Base-by-base conservation (phyloP, 495 filamentous ascomycete species). In the Aspergillus biplanus region DNA sequence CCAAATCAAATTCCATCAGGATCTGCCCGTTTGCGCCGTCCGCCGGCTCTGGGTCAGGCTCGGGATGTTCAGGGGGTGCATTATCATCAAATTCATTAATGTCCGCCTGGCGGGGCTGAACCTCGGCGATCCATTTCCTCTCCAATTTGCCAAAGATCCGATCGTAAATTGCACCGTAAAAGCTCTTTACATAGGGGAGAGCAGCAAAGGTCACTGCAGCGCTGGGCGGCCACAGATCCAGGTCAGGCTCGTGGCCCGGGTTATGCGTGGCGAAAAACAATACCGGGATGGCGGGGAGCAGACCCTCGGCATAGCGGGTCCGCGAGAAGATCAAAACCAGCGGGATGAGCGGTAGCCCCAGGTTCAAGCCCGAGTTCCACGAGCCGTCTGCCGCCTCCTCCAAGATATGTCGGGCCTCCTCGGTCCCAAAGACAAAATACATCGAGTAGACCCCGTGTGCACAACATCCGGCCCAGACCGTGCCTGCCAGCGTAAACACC, bases 151-250 rank as follows among this genome's bases (percentile, higher is more conserved):
- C 84, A 65, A 92, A 89, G 7, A 90, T 15, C 31, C 80, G 78
- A n/a, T 86, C 81, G 66, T 91, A 90, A 37, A 90, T 70, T n/a
- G 79, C 75, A 55, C 85, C 82, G 73, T 96, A 95, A 31, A 83
- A 77, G 21, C 84, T 78, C 42, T 90, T 86, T 33, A 93, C 62
- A 58, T 86, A 86, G 1, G 92, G 92, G 44, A 93, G 79, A 4
- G 87, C 69, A 0, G 86, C 80, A 61, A 95, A 78, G 15, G 87
- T 86, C 80, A 91, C 84, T n/a, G 85, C 81, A 4, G 89, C 84
- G 27, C 86, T 90, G 0, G 90, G 90, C 13, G 92, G 92, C 92
- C 92, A 96, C 15, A 82, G 63, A 18, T 80, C 72, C 11, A 79
- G 63, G 6, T 79, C 73, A 11, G 79, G 68, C n/a, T 81, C 75